Percentiles rank a stretch among this genome's conserved stretches.
phyloP scores from a whole-genome alignment of 352 stramenopile genomes.

The Plasmopara muralis region DNA sequence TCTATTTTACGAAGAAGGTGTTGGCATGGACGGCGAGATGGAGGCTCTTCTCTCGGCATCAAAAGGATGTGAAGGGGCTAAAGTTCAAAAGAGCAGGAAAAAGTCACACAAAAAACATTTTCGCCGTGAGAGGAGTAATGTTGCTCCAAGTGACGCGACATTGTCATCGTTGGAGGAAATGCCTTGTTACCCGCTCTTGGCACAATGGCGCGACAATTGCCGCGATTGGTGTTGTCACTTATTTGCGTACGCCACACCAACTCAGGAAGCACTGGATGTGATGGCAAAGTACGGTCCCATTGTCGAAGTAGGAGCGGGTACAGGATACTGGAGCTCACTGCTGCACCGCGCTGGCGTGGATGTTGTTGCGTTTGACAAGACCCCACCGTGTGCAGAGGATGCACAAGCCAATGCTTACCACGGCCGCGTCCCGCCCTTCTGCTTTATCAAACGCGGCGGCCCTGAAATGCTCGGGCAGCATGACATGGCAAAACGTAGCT shows the following conservation, averaged over 20 bases:
- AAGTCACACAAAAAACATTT: constrained; percentile 63
- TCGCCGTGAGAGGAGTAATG: constrained; percentile 33
- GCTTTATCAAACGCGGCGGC: constrained; percentile 41
- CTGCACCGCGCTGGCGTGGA: constrained; percentile 64
- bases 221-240: constrained; percentile 72
- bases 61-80: constrained; percentile 17
- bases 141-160: constrained; percentile 4
- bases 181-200: constrained; percentile 56
- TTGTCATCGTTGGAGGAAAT: constrained; percentile 29
- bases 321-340: constrained; percentile 83
- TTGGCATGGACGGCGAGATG: constrained; percentile 78
- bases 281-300: constrained; percentile 55
- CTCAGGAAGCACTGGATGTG: constrained; percentile 37
- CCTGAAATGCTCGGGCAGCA: constrained; percentile 48
- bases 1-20: constrained; percentile 70
- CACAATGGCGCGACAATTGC: constrained; percentile 73
- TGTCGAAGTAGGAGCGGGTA: constrained; percentile 86
- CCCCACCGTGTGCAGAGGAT: constrained; percentile 28
- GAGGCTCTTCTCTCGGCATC: constrained; percentile 50
- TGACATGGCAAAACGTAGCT: constrained; percentile 29
- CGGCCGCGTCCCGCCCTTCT: constrained; percentile 61
- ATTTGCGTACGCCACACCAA: constrained; percentile 68
- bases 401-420: constrained; percentile 48
- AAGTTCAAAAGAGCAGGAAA: constrained; percentile 30
- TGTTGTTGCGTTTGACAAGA: constrained; percentile 65